Conservation (phyloP, 2,329 filamentous ascomycete species). For the Rutstroemia sp. region DNA sequence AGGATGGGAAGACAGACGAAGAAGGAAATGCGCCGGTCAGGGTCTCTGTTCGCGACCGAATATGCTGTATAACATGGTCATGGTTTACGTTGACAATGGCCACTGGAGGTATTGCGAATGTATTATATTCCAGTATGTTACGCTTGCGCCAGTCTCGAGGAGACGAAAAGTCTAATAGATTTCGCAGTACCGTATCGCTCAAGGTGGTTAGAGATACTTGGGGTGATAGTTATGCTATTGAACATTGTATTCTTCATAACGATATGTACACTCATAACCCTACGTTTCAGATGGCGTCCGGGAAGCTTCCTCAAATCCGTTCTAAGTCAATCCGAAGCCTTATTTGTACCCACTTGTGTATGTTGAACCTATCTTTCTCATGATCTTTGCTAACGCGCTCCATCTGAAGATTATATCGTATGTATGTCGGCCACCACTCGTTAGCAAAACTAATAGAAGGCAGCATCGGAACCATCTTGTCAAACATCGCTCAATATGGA, state of each 20-base stretch:
- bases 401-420: constrained; percentile 36
- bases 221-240: constrained; percentile 52
- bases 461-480: constrained; percentile 67
- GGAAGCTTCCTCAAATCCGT: constrained; percentile 66
- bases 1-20: constrained; percentile 1
- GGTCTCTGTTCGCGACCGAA: constrained; percentile 41
- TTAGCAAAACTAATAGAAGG: constrained; percentile 29
- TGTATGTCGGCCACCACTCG: constrained; percentile 15
- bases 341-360: constrained; percentile 67
- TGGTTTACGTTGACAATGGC: constrained; percentile 59
- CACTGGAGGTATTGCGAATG: constrained; percentile 48
- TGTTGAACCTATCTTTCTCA: constrained; percentile 20
- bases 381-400: constrained; percentile 16
- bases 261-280: constrained; percentile 56
- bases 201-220: constrained; percentile 50
- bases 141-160: not conserved
- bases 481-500: constrained; percentile 74
- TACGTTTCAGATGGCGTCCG: constrained; percentile 63
- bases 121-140: constrained; percentile 44
- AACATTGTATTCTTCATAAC: constrained; percentile 55
- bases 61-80: constrained; percentile 55
- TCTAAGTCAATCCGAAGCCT: constrained; percentile 66
- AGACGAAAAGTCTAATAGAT: constrained; percentile 10
- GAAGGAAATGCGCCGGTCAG: constrained; percentile 21
- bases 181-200: constrained; percentile 44